Percentiles rank a stretch among this genome's conserved stretches.
phyloP scores from a whole-genome alignment of 306 rosid species.

The Prunus fruticosa region DNA sequence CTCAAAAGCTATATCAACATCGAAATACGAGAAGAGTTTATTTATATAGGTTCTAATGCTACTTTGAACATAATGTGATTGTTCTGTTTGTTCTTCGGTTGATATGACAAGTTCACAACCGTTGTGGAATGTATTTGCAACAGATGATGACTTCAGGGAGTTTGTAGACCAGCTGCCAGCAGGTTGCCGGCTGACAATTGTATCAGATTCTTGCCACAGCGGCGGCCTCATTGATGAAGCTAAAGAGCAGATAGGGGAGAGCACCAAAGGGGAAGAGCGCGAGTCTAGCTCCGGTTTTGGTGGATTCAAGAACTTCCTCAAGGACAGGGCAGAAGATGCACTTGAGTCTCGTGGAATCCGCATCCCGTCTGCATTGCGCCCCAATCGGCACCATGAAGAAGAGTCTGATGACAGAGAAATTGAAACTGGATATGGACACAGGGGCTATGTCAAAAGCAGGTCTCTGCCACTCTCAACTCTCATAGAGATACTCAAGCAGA shows the following conservation, averaged over 20 bases:
- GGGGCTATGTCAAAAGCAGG: conserved; percentile 43
- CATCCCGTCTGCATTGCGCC: conserved; percentile 47
- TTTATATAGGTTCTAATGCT: neutral
- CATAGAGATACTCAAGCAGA: conserved; percentile 84
- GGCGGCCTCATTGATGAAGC: conserved; percentile 73
- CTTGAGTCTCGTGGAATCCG: conserved; percentile 74
- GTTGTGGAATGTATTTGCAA: neutral
- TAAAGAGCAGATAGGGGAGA: conserved; percentile 79
- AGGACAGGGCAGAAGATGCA: conserved; percentile 48
- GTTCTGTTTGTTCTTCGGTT: neutral
- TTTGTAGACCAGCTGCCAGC: conserved; percentile 51
- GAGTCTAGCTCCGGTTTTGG: conserved; percentile 28
- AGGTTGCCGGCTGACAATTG: conserved; percentile 60
- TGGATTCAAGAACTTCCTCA: conserved; percentile 61
- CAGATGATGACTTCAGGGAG: conserved; percentile 80
- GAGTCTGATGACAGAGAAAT: conserved; percentile 37
- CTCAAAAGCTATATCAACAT: neutral
- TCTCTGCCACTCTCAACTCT: conserved; percentile 77
- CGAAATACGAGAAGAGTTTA: no score
- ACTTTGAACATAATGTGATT: neutral
- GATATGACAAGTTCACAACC: neutral
- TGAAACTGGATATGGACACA: conserved; percentile 43
- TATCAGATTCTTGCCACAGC: conserved; percentile 85
- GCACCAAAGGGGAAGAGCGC: conserved; percentile 28
- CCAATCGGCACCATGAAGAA: conserved; percentile 31